A percentile compares a stretch with the other conserved stretches of the same genome.
Conservation (phyloP, 2,329 filamentous ascomycete species). For the Zopfia rhizophila region DNA sequence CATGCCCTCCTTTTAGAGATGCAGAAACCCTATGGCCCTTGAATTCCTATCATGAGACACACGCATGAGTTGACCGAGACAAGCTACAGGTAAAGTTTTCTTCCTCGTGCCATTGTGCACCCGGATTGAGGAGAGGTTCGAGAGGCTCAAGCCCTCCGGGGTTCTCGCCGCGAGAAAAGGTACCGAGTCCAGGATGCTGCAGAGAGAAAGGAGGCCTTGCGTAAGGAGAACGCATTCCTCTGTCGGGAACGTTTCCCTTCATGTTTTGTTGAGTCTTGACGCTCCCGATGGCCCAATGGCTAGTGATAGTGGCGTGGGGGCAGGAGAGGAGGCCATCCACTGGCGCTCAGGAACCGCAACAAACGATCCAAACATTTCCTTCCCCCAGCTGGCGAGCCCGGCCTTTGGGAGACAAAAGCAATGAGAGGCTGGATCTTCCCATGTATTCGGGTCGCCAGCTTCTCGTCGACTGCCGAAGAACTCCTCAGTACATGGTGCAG, state of each 20-base stretch:
- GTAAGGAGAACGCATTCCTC: slow-evolving; percentile 8
- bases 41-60: slow-evolving; percentile 30
- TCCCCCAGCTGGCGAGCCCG: slow-evolving; percentile 28
- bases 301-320: slow-evolving; percentile 40
- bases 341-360: slow-evolving; percentile 44
- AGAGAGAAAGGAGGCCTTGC: neutral
- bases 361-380: slow-evolving; percentile 30
- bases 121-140: slow-evolving; percentile 6
- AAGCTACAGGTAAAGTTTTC: slow-evolving; percentile 31
- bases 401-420: slow-evolving; percentile 40
- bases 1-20: slow-evolving; percentile 15
- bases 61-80: slow-evolving; percentile 25
- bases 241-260: slow-evolving; percentile 6
- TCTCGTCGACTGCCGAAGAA: slow-evolving; percentile 33
- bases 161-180: neutral
- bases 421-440: slow-evolving; percentile 37
- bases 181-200: neutral
- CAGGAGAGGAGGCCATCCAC: slow-evolving; percentile 24
- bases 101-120: slow-evolving; percentile 30
- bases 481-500: slow-evolving; percentile 23
- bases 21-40: slow-evolving; percentile 13
- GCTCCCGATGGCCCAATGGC: slow-evolving; percentile 17
- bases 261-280: slow-evolving; percentile 20
- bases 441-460: slow-evolving; percentile 29
- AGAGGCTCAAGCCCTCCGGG: neutral